Evolutionary conservation across 2,329 filamentous ascomycete genomes (phyloP).

Genomic region (Claviceps quebecensis): DNA sequence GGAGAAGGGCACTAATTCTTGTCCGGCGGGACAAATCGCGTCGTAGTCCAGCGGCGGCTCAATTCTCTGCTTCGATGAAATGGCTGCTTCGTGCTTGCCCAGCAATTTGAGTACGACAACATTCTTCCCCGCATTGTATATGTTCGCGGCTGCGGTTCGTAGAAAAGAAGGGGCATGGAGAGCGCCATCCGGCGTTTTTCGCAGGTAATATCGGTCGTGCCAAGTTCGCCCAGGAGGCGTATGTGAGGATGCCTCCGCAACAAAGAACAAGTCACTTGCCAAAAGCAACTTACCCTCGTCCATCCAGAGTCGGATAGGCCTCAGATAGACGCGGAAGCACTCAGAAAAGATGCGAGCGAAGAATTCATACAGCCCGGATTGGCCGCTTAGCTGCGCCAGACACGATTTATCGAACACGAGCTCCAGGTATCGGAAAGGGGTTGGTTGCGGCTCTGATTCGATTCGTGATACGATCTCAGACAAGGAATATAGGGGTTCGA

Average conservation of each 20-base stretch:
- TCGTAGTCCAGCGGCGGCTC: constrained; percentile 42
- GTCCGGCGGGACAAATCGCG: constrained; percentile 33
- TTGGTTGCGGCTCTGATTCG: constrained; percentile 30
- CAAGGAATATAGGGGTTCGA: constrained; percentile 44
- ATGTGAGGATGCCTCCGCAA: constrained; percentile 43
- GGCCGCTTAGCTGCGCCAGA: constrained; percentile 54
- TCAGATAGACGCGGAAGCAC: constrained; percentile 70
- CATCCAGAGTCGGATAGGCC: constrained; percentile 75
- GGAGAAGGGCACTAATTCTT: constrained; percentile 51
- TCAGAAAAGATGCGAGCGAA: constrained; percentile 61
- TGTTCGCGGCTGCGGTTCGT: constrained; percentile 50
- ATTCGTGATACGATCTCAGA: constrained; percentile 47
- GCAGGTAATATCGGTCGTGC: constrained; percentile 59
- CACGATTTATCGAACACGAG: constrained; percentile 58
- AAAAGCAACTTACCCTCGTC: constrained; percentile 55
- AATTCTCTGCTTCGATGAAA: constrained; percentile 14
- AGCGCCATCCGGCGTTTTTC: constrained; percentile 41
- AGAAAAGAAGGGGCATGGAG: constrained; percentile 65
- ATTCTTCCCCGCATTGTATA: constrained; percentile 82
- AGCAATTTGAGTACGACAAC: constrained; percentile 70
- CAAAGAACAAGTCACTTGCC: constrained; percentile 61
- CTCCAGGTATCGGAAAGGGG: constrained; percentile 64
- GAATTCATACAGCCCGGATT: constrained; percentile 44
- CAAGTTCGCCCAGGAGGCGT: constrained; percentile 55
- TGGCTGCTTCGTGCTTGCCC: constrained; percentile 32